These are phyloP conservation scores for Podospora pseudopauciseta DNA, from an alignment of 495 filamentous ascomycete genomes.

Conservation along the genomic window DNA sequence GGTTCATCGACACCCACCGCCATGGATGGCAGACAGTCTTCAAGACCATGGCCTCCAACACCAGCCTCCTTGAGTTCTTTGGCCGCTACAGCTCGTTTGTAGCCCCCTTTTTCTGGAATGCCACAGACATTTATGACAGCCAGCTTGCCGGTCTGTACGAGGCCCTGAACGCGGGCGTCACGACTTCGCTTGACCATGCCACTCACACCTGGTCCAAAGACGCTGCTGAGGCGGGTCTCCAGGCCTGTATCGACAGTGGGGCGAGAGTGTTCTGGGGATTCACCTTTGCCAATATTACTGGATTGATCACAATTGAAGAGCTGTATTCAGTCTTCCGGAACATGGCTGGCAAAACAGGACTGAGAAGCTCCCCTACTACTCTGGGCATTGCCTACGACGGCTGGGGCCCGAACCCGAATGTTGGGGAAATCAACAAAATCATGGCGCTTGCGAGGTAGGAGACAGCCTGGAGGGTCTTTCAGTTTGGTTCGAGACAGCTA, in stretches of 20 bases:
- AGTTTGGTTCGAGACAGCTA: too few relatives aligned
- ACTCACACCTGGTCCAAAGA: constrained; percentile 28
- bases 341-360: constrained; percentile 20
- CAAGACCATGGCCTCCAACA: constrained; percentile 21
- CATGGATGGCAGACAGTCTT: constrained; percentile 8
- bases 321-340: constrained; percentile 29
- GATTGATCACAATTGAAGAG: constrained; percentile 28
- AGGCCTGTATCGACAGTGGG: constrained; percentile 37
- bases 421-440: constrained; percentile 29
- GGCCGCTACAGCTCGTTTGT: constrained; percentile 17
- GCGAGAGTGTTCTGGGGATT: constrained; percentile 39
- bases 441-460: constrained; percentile 17
- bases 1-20: constrained; percentile 5
- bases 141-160: constrained; percentile 20
- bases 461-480: too few relatives aligned
- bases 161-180: constrained; percentile 35
- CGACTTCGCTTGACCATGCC: constrained; percentile 32
- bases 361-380: constrained; percentile 20
- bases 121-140: constrained; percentile 18
- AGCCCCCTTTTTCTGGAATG: constrained; percentile 19
- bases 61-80: constrained; percentile 18
- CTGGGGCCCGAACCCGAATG: constrained; percentile 22
- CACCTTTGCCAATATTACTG: constrained; percentile 24
- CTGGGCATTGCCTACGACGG: constrained; percentile 40
- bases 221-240: constrained; percentile 32